Evolutionary conservation across 164 flowering plant genomes (phyloP), one percentile per base, ranked within the genome.

Genomic region (Vitis vinifera): DNA sequence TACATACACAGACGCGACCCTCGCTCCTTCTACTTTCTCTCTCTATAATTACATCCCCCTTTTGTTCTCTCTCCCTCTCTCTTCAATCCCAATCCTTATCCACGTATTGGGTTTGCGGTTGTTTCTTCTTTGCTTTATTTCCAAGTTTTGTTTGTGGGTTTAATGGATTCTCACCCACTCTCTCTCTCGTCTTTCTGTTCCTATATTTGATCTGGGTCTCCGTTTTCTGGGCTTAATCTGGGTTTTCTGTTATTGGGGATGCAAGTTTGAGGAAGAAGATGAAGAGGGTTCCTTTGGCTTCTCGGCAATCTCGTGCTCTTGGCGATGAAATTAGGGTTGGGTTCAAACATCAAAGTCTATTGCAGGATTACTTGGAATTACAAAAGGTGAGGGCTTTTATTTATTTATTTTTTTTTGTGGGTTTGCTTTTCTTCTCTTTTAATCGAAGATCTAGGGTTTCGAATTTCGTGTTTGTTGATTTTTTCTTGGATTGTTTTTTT

Each of bases 341-440:
- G 30, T 13, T 63, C 3, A 80, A 78, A 19, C 73, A 80, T 72
- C 80, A 78, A 58, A 64, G 30, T 11, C 72, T 83, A 10, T 62
- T 80, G 76, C 72, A 72, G 44, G 84, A 80, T 5, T 80, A 37
- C 62, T 73, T 80, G 59, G 79, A 78, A 55, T 37, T 80, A 74
- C 86, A 78, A 72, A 83, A 83, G 84, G 86, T 83, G 56, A 15
- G 75, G 3, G 9, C 14, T 74, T 70, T 65, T 23, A 23, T 23
- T 23, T 23, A 23, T 1, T 23, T 23, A 23, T 23, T 23, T 14
- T 62, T 0, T 61, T 13, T n/a, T 13, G 0, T 16, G 14, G 8
- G 27, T 14, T 12, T 66, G 17, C 1, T 2, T 59, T 57, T 19
- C 1, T 71, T 56, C 17, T 64, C 51, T 15, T 37, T 59, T 68